Evolutionary conservation across 768 basidiomycete genomes (phyloP).

Genomic region (Russula brevipes): DNA sequence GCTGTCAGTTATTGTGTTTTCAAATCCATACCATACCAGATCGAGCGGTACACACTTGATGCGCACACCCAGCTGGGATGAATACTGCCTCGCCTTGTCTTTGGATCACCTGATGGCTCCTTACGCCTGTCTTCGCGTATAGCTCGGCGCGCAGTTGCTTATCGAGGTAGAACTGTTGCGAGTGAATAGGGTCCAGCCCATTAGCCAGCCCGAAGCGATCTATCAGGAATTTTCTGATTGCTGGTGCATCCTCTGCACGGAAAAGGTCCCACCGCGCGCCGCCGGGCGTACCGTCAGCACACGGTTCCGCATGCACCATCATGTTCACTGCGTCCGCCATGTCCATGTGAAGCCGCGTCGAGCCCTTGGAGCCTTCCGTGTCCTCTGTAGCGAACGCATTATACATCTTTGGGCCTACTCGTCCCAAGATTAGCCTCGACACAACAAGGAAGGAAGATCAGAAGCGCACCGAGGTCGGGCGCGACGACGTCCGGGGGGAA

Average conservation of each 20-base stretch:
- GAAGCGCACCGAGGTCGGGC: constrained; percentile 65
- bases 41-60: constrained; percentile 54
- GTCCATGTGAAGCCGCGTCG: constrained; percentile 89
- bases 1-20: background rate
- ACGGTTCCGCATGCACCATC: constrained; percentile 63
- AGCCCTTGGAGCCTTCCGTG: constrained; percentile 64
- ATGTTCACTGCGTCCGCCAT: constrained; percentile 93
- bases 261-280: constrained; percentile 91
- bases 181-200: constrained; percentile 81
- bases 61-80: constrained; percentile 90
- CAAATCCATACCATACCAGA: background rate
- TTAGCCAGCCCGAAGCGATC: constrained; percentile 63
- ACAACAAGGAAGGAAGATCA: background rate
- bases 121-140: constrained; percentile 60
- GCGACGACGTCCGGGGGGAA: constrained; percentile 75
- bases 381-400: constrained; percentile 78
- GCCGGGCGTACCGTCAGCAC: constrained; percentile 56
- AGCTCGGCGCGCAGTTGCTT: constrained; percentile 58
- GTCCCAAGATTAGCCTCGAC: background rate
- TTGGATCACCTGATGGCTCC: constrained; percentile 83
- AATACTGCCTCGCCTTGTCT: constrained; percentile 89
- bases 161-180: constrained; percentile 84
- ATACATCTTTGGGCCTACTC: constrained; percentile 87
- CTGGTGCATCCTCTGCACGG: constrained; percentile 70
- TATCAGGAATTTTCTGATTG: constrained; percentile 67